Evolutionary conservation across 768 basidiomycete genomes (phyloP), one percentile per base, ranked within the genome.

Genomic region (Agrocybe praecox): DNA sequence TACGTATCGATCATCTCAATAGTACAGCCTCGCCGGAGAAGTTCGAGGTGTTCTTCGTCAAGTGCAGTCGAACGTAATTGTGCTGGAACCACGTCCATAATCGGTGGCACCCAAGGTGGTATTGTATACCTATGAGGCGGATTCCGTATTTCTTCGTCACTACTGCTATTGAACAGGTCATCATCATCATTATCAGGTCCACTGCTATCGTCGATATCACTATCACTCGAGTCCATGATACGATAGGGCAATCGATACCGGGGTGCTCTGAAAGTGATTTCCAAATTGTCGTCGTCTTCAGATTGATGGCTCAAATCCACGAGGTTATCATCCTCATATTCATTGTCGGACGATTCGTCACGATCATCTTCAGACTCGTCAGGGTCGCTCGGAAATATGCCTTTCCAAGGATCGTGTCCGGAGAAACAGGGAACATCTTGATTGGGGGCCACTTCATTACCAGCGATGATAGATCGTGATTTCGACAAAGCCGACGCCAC

Each of bases 391-490:
- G 73, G 76, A 67, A 91, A 91, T 49, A 91, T 80, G 1, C 87
- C 89, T 45, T 78, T 80, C 89, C 89, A 91, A 0, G 88, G 88
- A 63, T 91, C 85, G 1, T 72, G 76, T 6, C 7, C 49, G 9
- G 80, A 29, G 26, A 29, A 29, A 4, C 5, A 79, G 22, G 36
- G 36, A 12, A 67, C 69, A 65, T 50, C 74, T 62, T 10, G 53
- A n/a, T 66, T 29, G 26, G 26, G 5, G 26, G 61, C 22, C 64
- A 60, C 46, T 65, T 68, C 0, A 59, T 49, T 1, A 63, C 65
- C 21, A 60, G 62, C 43, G 45, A 46, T 6, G 17, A 11, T 4
- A 22, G 46, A 24, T 18, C 55, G 24, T n/a, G 67, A 71, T 57
- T 81, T 83, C 33, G 70, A 68, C 15, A 91, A 62, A 2, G 80